phyloP scores from a whole-genome alignment of 345 rosid species.

The Eucalyptus regnans region DNA sequence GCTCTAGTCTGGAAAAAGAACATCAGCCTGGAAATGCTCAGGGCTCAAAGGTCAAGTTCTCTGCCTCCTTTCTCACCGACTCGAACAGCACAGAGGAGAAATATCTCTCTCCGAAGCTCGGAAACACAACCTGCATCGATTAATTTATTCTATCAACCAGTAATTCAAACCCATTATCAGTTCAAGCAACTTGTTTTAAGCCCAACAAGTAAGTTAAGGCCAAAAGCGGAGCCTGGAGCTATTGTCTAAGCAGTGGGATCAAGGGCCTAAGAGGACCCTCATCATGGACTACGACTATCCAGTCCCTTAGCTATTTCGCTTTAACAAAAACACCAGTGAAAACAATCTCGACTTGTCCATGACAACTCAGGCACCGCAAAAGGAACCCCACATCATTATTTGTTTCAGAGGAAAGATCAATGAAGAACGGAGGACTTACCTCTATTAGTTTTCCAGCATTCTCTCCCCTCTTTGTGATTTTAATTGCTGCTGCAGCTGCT shows the following conservation, averaged over 20 bases:
- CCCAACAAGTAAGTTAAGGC: background rate
- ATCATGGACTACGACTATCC: background rate
- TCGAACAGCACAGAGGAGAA: constrained; percentile 57
- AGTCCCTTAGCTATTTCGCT: background rate
- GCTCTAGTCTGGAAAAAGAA: background rate
- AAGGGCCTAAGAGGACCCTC: too few relatives aligned
- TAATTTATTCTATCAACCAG: background rate
- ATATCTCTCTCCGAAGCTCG: constrained; percentile 72
- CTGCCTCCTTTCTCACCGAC: constrained; percentile 55
- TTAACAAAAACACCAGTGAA: background rate
- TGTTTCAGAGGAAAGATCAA: background rate
- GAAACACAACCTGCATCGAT: constrained; percentile 52
- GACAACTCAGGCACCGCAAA: background rate
- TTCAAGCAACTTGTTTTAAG: background rate
- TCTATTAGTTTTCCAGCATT: constrained; percentile 74
- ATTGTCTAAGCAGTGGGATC: background rate
- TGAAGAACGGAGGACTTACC: constrained; percentile 22
- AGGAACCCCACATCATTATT: background rate
- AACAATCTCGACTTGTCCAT: background rate
- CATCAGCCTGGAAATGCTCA: background rate
- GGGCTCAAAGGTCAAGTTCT: constrained; percentile 39
- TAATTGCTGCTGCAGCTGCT: constrained; percentile 71
- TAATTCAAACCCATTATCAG: background rate
- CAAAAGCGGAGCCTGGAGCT: background rate
- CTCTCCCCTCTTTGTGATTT: constrained; percentile 72